Conservation (phyloP, 1,139 yeast genomes). For the Debaryomyces coudertii region DNA sequence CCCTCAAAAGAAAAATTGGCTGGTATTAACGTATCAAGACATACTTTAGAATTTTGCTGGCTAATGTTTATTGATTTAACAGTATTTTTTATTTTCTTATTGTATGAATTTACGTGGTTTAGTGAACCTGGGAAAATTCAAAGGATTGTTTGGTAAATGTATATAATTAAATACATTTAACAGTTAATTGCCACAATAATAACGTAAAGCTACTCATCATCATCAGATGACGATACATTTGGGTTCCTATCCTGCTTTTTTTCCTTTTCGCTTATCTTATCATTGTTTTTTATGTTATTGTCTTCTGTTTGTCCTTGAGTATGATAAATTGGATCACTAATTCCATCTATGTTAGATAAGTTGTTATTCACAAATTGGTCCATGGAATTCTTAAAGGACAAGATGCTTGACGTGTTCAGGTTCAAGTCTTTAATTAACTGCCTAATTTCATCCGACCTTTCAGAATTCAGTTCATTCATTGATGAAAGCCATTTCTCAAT, state of each 20-base stretch:
- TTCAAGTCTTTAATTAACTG: slow-evolving; percentile 30
- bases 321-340: slow-evolving; percentile 15
- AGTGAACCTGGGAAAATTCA: slow-evolving; percentile 60
- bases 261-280: neutral
- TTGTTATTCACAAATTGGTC: slow-evolving; percentile 14
- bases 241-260: neutral
- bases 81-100: slow-evolving; percentile 59
- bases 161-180: slow-evolving; percentile 4
- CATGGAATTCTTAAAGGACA: slow-evolving; percentile 11
- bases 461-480: slow-evolving; percentile 22
- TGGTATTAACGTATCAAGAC: slow-evolving; percentile 28
- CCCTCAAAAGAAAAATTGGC: slow-evolving; percentile 35
- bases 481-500: slow-evolving; percentile 37
- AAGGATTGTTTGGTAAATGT: slow-evolving; percentile 80
- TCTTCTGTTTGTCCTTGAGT: neutral
- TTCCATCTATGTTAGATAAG: slow-evolving; percentile 16
- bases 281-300: neutral
- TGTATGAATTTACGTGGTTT: slow-evolving; percentile 69
- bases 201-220: neutral
- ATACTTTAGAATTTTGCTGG: slow-evolving; percentile 63
- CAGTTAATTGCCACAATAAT: neutral
- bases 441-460: slow-evolving; percentile 21
- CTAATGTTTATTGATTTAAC: slow-evolving; percentile 54
- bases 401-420: slow-evolving; percentile 6
- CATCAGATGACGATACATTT: neutral